phyloP scores from a whole-genome alignment of 2,329 filamentous ascomycete genomes.

The Clarireedia homoeocarpa region DNA sequence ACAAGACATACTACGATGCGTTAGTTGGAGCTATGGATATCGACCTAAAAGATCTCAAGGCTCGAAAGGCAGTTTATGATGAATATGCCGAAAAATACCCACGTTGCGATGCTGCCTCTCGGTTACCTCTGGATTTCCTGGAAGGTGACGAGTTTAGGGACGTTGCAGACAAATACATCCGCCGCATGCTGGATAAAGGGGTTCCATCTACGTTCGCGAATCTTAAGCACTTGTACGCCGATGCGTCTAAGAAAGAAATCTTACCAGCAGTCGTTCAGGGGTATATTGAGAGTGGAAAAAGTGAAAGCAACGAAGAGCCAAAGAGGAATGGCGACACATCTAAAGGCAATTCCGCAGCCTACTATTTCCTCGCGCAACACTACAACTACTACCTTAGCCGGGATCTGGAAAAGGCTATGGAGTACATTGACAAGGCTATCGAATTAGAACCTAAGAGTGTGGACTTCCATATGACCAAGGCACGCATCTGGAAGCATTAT shows the following conservation, averaged over 20 bases:
- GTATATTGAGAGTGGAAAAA: conserved; percentile 57
- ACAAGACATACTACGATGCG: conserved; percentile 75
- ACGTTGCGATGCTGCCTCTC: conserved; percentile 74
- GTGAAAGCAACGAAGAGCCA: conserved; percentile 35
- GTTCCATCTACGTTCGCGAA: conserved; percentile 96
- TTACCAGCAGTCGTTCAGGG: conserved; percentile 70
- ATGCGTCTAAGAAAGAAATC: conserved; percentile 67
- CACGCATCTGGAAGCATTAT: conserved; percentile 85
- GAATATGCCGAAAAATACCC: conserved; percentile 75
- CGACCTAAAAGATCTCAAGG: conserved; percentile 49
- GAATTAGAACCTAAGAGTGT: conserved; percentile 72
- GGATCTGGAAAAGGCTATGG: conserved; percentile 70
- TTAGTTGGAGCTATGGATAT: conserved; percentile 64
- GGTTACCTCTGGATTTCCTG: conserved; percentile 85
- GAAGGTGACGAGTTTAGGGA: conserved; percentile 71
- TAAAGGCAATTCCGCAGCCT: conserved; percentile 66
- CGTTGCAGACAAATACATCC: conserved; percentile 71
- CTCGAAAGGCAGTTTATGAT: conserved; percentile 68
- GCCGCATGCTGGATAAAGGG: conserved; percentile 81
- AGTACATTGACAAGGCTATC: conserved; percentile 78
- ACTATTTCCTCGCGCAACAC: conserved; percentile 94
- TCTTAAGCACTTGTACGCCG: conserved; percentile 83
- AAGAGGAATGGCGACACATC: conserved; percentile 39
- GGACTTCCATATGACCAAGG: conserved; percentile 92
- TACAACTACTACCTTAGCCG: conserved; percentile 90